Conservation (phyloP, 352 stramenopile species). For the Pythium plurisporium region DNA sequence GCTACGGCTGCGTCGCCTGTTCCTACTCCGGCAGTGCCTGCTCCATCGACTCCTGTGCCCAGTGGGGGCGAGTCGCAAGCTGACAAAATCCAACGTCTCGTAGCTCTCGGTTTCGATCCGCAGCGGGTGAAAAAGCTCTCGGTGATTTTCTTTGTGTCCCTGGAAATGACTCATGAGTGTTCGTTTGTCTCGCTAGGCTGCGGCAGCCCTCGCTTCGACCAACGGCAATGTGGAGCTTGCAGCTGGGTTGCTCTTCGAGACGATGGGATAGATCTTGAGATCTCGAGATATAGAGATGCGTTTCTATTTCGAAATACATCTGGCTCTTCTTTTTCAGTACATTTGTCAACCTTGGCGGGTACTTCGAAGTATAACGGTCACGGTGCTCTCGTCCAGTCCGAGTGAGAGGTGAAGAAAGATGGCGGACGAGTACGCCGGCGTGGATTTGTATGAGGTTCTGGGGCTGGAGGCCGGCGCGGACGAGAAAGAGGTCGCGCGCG, state of each 20-base stretch:
- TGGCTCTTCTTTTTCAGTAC: slow-evolving; percentile 11
- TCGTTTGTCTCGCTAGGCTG: slow-evolving; percentile 31
- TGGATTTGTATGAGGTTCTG: slow-evolving; percentile 73
- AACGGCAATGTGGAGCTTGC: slow-evolving; percentile 80
- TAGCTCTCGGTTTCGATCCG: slow-evolving; percentile 62
- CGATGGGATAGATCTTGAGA: slow-evolving; percentile 4
- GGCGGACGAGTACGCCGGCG: slow-evolving; percentile 29
- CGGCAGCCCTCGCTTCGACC: slow-evolving; percentile 59
- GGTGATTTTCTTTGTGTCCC: slow-evolving; percentile 8
- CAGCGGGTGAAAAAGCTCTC: too few relatives aligned
- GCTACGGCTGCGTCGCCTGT: neutral
- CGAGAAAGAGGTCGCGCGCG: slow-evolving; percentile 65
- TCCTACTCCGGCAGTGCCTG: neutral
- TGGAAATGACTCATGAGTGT: neutral
- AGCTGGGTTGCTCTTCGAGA: slow-evolving; percentile 76
- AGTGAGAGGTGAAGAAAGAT: neutral
- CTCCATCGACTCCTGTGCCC: slow-evolving; percentile 15
- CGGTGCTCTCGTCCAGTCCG: too few relatives aligned
- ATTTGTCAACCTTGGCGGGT: slow-evolving; percentile 8
- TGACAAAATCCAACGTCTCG: slow-evolving; percentile 60
- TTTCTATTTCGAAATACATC: slow-evolving; percentile 10
- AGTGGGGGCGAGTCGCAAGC: slow-evolving; percentile 21
- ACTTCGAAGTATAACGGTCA: too few relatives aligned
- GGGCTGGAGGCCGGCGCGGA: slow-evolving; percentile 61
- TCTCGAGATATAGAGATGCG: slow-evolving; percentile 6